Percentiles rank a stretch among this genome's conserved stretches.
Conservation (phyloP, 2,329 filamentous ascomycete species). For the Chaetomium sp. region DNA sequence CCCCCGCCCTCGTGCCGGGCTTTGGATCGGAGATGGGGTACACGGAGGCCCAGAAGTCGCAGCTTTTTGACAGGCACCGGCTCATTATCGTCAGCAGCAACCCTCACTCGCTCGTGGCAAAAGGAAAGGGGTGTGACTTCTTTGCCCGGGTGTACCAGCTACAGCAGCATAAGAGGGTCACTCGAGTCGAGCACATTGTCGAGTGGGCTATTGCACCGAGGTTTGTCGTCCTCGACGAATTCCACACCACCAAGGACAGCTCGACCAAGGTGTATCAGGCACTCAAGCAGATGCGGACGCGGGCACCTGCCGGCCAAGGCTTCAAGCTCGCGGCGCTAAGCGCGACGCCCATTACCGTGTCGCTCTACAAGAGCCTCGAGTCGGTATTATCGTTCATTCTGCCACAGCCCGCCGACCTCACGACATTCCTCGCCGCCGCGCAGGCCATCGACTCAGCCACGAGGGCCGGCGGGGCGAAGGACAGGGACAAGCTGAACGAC, state of each 20-base stretch:
- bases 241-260: constrained; percentile 4
- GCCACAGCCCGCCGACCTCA: too few relatives aligned
- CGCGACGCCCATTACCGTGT: constrained; percentile 8
- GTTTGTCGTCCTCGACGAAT: constrained; percentile 12
- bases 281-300: constrained; percentile 4
- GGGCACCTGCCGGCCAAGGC: background rate
- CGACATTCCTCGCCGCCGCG: too few relatives aligned
- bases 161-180: constrained; percentile 1
- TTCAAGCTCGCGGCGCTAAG: constrained; percentile 8
- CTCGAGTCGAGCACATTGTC: background rate
- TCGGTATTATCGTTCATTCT: too few relatives aligned
- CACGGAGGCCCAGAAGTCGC: background rate
- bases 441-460: too few relatives aligned
- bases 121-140: background rate
- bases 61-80: constrained; percentile 4
- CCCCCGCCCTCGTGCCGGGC: constrained; percentile 2
- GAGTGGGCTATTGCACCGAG: constrained; percentile 10
- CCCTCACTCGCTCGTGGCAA: background rate
- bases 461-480: too few relatives aligned
- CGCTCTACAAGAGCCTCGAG: too few relatives aligned
- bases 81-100: constrained; percentile 8
- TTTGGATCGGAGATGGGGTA: constrained; percentile 3
- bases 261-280: constrained; percentile 3
- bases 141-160: constrained; percentile 7
- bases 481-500: too few relatives aligned